Evolutionary conservation across 129 eudicot species (phyloP).

Genomic region (Flaveria brownii): DNA sequence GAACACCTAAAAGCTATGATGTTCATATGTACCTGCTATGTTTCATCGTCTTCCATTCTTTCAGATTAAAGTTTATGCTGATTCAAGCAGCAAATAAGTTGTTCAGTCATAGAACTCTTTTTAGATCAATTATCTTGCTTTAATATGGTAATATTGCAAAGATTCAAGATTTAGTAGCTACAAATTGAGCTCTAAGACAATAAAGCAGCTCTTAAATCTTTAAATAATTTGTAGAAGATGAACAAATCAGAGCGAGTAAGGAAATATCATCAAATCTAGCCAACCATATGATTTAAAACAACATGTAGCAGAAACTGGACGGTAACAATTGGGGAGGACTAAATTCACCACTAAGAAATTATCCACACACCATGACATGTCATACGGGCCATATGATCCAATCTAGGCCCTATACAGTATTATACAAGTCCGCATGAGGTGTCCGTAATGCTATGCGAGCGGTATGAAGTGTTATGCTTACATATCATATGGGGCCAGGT

Average conservation of each 20-base stretch:
- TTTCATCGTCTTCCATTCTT: constrained; percentile 42
- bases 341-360: too few relatives aligned
- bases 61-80: background rate
- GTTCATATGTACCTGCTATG: constrained; percentile 47
- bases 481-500: too few relatives aligned
- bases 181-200: background rate
- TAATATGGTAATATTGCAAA: background rate
- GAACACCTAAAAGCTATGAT: background rate
- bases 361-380: background rate
- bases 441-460: too few relatives aligned
- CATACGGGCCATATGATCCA: too few relatives aligned
- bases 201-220: background rate
- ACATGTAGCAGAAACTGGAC: background rate
- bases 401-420: too few relatives aligned
- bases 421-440: too few relatives aligned
- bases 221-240: background rate
- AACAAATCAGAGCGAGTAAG: constrained; percentile 17
- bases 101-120: too few relatives aligned
- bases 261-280: constrained; percentile 26
- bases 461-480: too few relatives aligned
- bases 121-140: background rate
- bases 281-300: constrained; percentile 14
- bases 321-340: too few relatives aligned
- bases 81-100: background rate
- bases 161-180: background rate